These are phyloP conservation scores for Delphinella strobiligena DNA, from an alignment of 2,329 filamentous ascomycete genomes.

Conservation along the genomic window DNA sequence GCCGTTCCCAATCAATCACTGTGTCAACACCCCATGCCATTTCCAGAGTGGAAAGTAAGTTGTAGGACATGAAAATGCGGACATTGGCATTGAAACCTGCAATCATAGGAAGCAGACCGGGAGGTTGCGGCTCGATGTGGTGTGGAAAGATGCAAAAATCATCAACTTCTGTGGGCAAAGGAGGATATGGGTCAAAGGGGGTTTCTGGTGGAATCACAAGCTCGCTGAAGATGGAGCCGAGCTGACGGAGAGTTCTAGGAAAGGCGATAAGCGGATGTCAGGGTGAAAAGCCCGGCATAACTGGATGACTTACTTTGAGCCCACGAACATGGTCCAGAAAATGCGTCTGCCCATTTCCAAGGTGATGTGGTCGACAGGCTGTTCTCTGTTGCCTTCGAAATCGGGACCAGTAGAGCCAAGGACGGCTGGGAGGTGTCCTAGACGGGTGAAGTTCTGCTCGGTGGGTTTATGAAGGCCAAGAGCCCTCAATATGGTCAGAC, in stretches of 20 bases:
- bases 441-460: conserved; percentile 27
- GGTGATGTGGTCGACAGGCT: conserved; percentile 33
- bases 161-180: conserved; percentile 69
- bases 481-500: conserved; percentile 55
- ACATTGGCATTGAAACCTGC: conserved; percentile 73
- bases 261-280: too few relatives aligned
- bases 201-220: conserved; percentile 67
- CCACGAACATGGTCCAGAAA: conserved; percentile 74
- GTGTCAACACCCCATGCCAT: conserved; percentile 69
- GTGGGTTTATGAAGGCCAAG: conserved; percentile 51
- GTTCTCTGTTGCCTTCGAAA: conserved; percentile 26
- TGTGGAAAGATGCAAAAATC: conserved; percentile 67
- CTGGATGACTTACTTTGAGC: conserved; percentile 50
- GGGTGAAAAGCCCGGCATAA: conserved; percentile 3
- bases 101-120: conserved; percentile 55
- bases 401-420: too few relatives aligned
- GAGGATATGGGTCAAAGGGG: conserved; percentile 62
- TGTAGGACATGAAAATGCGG: conserved; percentile 70
- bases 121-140: conserved; percentile 58
- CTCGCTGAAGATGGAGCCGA: conserved; percentile 60
- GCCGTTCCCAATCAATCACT: conserved; percentile 64
- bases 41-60: conserved; percentile 65
- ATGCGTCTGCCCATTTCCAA: conserved; percentile 47
- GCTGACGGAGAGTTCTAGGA: conserved; percentile 57
- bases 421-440: conserved; percentile 23